Evolutionary conservation across 228 moss, liverwort and hornwort species (phyloP), one percentile per base, ranked within the genome.

Genomic region (Sphagnum fallax): DNA sequence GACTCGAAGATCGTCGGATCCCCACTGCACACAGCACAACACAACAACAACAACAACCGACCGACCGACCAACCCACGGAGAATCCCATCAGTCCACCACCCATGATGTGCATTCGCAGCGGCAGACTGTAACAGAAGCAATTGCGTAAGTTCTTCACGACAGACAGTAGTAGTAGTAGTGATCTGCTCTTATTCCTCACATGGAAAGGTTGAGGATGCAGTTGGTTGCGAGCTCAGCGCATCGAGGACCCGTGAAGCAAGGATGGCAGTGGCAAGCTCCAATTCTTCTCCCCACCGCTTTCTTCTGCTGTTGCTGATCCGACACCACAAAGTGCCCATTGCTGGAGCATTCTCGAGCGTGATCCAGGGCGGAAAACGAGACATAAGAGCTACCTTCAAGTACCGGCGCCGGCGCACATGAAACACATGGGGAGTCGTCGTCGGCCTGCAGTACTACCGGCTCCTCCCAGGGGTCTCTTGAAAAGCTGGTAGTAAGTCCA

Each of bases 1-100:
- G 74, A 70, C 68, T 88, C 88, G 14, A 84, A 82, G 74, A 88
- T 51, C 14, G 76, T 82, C 9, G 88, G 88, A 69, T 88, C 88
- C 10, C 88, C 88, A 67, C 88, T 88, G 77, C 16, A 32, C 57
- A 8, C 53, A 32, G 32, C 32, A 32, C 32, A 32, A 32, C 32
- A 32, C 32, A 32, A 32, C 32, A 32, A 32, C 32, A 32, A 32
- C 32, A 32, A 32, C 32, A 32, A 32, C 32, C 32, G 1, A 32
- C 32, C 32, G 32, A 32, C 32, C 32, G 0, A 32, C 32, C 32
- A 2, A 32, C 32, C 32, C 32, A 32, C 32, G 2, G 32, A 32
- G 32, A 32, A 32, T 32, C 32, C 32, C 32, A 32, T 32, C 32
- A 32, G 3, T 32, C 32, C 32, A 32, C 32, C 32, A 32, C 32